A percentile compares a stretch with the other conserved stretches of the same genome.
These are phyloP conservation scores for Mycena sanguinolenta DNA, from an alignment of 768 basidiomycete genomes.

Conservation along the genomic window DNA sequence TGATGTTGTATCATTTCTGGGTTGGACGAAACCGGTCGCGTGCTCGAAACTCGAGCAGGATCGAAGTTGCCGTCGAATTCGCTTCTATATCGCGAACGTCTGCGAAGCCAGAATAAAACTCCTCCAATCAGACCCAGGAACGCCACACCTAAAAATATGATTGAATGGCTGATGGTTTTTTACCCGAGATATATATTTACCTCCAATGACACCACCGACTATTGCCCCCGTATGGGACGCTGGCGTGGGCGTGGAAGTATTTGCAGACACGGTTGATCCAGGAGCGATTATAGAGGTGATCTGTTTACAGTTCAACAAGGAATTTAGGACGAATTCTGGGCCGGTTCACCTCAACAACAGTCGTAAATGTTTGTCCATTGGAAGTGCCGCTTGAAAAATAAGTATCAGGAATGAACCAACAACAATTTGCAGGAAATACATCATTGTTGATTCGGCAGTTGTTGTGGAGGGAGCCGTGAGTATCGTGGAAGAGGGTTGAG, in stretches of 20 bases:
- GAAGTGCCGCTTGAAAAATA: slow-evolving; percentile 23
- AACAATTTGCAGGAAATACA: not conserved
- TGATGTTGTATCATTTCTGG: slow-evolving; percentile 30
- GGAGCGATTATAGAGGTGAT: slow-evolving; percentile 28
- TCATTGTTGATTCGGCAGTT: not conserved
- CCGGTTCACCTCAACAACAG: slow-evolving; percentile 23
- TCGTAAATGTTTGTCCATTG: slow-evolving; percentile 30
- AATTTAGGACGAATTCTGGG: not conserved
- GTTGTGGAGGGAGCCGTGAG: slow-evolving; percentile 29
- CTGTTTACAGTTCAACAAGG: slow-evolving; percentile 18
- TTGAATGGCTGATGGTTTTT: slow-evolving; percentile 22
- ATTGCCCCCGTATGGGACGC: slow-evolving; percentile 48
- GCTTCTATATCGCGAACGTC: slow-evolving; percentile 19
- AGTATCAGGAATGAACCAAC: not conserved
- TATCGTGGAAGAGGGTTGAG: slow-evolving; percentile 22
- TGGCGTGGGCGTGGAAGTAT: not conserved
- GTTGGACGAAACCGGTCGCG: slow-evolving; percentile 18
- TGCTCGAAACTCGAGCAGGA: slow-evolving; percentile 32
- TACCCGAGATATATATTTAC: slow-evolving; percentile 13
- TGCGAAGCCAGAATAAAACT: slow-evolving; percentile 27
- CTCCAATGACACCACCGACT: slow-evolving; percentile 55
- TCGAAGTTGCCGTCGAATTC: slow-evolving; percentile 37
- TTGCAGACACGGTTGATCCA: slow-evolving; percentile 30
- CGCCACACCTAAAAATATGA: slow-evolving; percentile 42
- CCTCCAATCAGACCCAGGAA: slow-evolving; percentile 31